phyloP scores from a whole-genome alignment of 129 eudicot genomes.

The Solidago caesia region DNA sequence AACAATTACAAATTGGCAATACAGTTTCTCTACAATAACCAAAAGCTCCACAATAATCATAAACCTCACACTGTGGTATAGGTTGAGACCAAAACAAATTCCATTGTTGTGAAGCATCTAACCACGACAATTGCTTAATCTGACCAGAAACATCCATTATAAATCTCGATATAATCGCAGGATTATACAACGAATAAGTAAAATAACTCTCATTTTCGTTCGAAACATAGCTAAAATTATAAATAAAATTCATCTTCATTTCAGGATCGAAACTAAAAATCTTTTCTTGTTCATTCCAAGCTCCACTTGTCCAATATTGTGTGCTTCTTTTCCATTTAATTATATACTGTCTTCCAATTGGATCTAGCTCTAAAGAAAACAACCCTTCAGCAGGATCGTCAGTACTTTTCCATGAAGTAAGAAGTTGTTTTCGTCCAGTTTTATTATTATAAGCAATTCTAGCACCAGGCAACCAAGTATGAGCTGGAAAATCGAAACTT shows the following conservation, averaged over 20 bases:
- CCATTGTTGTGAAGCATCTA: slow-evolving; percentile 36
- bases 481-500: slow-evolving; percentile 51
- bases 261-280: slow-evolving; percentile 43
- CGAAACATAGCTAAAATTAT: slow-evolving; percentile 43
- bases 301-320: slow-evolving; percentile 49
- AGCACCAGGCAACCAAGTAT: slow-evolving; percentile 58
- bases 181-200: slow-evolving; percentile 37
- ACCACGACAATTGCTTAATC: slow-evolving; percentile 41
- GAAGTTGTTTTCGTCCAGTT: slow-evolving; percentile 24
- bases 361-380: slow-evolving; percentile 45
- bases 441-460: slow-evolving; percentile 35
- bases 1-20: slow-evolving; percentile 48
- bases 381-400: slow-evolving; percentile 55
- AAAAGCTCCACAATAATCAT: slow-evolving; percentile 60
- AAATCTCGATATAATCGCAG: slow-evolving; percentile 37
- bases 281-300: slow-evolving; percentile 36
- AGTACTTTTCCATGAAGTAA: slow-evolving; percentile 50
- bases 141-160: slow-evolving; percentile 54
- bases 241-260: slow-evolving; percentile 42
- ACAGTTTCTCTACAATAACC: slow-evolving; percentile 39
- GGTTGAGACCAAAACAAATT: slow-evolving; percentile 57
- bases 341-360: slow-evolving; percentile 23
- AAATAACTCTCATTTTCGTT: slow-evolving; percentile 55
- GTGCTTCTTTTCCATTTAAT: slow-evolving; percentile 39
- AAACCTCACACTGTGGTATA: slow-evolving; percentile 52